Evolutionary conservation across 2,329 filamentous ascomycete genomes (phyloP).

Genomic region (Trichoderma atrobrunneum): DNA sequence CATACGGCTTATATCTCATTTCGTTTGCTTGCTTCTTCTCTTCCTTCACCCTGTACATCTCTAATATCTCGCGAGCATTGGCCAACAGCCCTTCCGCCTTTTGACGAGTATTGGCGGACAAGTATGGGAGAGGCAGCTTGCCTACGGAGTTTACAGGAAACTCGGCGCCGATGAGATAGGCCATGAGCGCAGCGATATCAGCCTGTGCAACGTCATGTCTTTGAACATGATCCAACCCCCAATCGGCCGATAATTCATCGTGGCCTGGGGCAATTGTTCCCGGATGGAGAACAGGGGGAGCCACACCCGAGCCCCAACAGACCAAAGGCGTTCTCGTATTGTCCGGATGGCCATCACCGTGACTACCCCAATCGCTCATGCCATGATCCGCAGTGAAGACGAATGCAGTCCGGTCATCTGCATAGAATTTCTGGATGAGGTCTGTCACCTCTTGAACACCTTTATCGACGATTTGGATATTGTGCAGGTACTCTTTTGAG

Average conservation of each 20-base stretch:
- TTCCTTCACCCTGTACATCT: slow-evolving; percentile 96
- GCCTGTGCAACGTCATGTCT: slow-evolving; percentile 92
- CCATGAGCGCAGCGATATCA: slow-evolving; percentile 92
- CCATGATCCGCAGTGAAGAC: slow-evolving; percentile 98
- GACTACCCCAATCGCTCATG: slow-evolving; percentile 99
- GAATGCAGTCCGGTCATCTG: slow-evolving; percentile 81
- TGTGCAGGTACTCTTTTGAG: slow-evolving; percentile 90
- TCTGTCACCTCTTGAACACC: slow-evolving; percentile 82
- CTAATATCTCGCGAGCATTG: slow-evolving; percentile 82
- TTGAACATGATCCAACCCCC: slow-evolving; percentile 75
- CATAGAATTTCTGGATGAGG: slow-evolving; percentile 82
- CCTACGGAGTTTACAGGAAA: slow-evolving; percentile 97
- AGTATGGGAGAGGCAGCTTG: slow-evolving; percentile 79
- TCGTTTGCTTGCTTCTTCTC: slow-evolving; percentile 73
- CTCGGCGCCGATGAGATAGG: slow-evolving; percentile 80
- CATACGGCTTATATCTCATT: slow-evolving; percentile 74
- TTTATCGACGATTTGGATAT: slow-evolving; percentile 89
- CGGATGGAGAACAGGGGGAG: slow-evolving; percentile 61
- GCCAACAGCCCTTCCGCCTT: slow-evolving; percentile 83
- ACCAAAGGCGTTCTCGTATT: slow-evolving; percentile 94
- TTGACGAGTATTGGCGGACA: slow-evolving; percentile 67
- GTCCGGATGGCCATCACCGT: slow-evolving; percentile 95
- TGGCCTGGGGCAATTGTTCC: slow-evolving; percentile 70
- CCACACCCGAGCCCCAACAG: slow-evolving; percentile 88
- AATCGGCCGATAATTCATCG: slow-evolving; percentile 87